Base-by-base conservation (phyloP, 2,329 filamentous ascomycete species). In the Penicillium sp. region DNA sequence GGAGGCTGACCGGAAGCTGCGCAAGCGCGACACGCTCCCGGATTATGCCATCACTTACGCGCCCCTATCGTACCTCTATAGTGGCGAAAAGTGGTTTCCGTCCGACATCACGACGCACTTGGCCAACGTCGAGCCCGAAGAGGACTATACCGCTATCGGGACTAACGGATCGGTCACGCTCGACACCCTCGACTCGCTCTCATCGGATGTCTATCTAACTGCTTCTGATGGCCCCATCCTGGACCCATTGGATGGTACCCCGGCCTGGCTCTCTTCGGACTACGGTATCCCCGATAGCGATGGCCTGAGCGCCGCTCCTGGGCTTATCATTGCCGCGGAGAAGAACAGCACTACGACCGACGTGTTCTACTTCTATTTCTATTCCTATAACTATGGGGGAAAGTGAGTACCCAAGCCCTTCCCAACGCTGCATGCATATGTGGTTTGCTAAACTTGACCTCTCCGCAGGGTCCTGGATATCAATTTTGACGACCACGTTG, bases 281-380 rank as follows among this genome's bases (percentile, higher is more conserved):
- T 53, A 53, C 35, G 52, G 52, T 27, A 53, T 33, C 4, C 52
- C 52, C n/a, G 24, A 53, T 16, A 48, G 44, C 52, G 44, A 48
- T 33, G 44, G 44, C 35, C 35, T 43, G 3, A 53, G 52, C 33
- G 31, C 24, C 10, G 52, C 52, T 31, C 52, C 52, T 6, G 52
- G 52, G 29, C 21, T 29, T 7, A 53, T 53, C 7, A 53, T 53
- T 41, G 44, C 45, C 6, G 52, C 33, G 7, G 44, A 53, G 44
- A 53, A 53, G 33, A 53, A 53, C 33, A 53, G 52, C 33, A 53
- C 52, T 22, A 53, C 44, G 2, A 53, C 52, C 21, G 52, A 53
- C 21, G 52, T 53, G 10, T 53, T 53, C 33, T 53, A 53, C 35
- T 53, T 53, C 45, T 48, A 53, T 24, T 53, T 53, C 21, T 53